A percentile compares a stretch with the other conserved stretches of the same genome.
phyloP scores from a whole-genome alignment of 2,329 filamentous ascomycete genomes.

The Aureobasidium sp. region DNA sequence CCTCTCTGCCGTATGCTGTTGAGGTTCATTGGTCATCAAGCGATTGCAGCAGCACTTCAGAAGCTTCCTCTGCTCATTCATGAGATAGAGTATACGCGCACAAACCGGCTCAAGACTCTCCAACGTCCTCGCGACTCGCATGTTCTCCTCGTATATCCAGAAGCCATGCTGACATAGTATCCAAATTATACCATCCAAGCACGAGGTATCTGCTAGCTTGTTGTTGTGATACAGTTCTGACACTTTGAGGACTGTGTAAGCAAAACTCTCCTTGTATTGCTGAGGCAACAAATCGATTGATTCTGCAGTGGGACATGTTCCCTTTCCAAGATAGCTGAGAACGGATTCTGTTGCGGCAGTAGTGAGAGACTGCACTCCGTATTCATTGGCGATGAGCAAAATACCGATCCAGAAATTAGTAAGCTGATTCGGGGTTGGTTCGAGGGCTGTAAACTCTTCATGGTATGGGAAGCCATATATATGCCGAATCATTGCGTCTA shows the following conservation, averaged over 20 bases:
- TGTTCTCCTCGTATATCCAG: not conserved
- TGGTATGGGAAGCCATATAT: not conserved
- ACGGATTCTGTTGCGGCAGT: not conserved
- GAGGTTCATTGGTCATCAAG: no score
- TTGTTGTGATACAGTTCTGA: not conserved
- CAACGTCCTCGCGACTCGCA: not conserved
- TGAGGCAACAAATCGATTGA: no score
- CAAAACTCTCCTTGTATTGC: not conserved
- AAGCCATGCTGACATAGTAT: not conserved
- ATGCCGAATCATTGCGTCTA: not conserved
- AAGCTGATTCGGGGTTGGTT: not conserved
- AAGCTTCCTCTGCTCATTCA: not conserved
- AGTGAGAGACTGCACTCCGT: not conserved
- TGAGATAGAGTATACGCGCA: not conserved
- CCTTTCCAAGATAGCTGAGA: not conserved
- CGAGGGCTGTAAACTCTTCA: not conserved
- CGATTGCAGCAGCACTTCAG: no score
- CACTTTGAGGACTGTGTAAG: not conserved
- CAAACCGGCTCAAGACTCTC: not conserved
- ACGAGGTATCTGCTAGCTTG: not conserved
- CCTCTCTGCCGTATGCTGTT: no score
- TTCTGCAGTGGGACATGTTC: not conserved
- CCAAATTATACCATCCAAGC: not conserved
- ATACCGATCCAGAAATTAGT: not conserved
- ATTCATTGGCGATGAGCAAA: not conserved